phyloP scores from a whole-genome alignment of 768 basidiomycete species.

The Lyophyllum atratum region DNA sequence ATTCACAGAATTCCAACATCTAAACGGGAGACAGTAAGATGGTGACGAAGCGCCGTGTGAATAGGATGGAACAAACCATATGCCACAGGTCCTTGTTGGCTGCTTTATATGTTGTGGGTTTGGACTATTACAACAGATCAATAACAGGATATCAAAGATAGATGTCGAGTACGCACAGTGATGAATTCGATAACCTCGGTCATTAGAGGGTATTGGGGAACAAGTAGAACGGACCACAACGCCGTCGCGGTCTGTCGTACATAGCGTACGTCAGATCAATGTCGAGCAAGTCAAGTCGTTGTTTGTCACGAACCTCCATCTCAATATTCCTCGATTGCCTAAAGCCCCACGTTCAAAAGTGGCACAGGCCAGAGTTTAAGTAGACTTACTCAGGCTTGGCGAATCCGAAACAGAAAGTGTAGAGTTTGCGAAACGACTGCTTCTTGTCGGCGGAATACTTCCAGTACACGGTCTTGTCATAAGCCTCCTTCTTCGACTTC shows the following conservation, averaged over 20 bases:
- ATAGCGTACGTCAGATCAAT: background rate
- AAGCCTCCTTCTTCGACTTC: slow-evolving; percentile 48
- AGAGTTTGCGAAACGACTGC: slow-evolving; percentile 63
- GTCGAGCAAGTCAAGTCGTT: background rate
- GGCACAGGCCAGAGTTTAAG: background rate
- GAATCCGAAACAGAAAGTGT: slow-evolving; percentile 69
- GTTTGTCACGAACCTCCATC: slow-evolving; percentile 61
- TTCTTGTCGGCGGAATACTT: slow-evolving; percentile 49
- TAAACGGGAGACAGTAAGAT: slow-evolving; percentile 26
- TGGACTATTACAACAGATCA: slow-evolving; percentile 43
- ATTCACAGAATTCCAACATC: slow-evolving; percentile 78
- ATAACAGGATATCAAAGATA: background rate
- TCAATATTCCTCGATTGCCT: slow-evolving; percentile 79
- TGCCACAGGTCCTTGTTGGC: slow-evolving; percentile 86
- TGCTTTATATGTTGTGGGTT: slow-evolving; percentile 61
- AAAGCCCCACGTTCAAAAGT: background rate
- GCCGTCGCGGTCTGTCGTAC: slow-evolving; percentile 61
- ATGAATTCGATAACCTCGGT: slow-evolving; percentile 69
- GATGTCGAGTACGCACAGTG: slow-evolving; percentile 39
- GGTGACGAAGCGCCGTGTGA: background rate
- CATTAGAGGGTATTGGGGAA: slow-evolving; percentile 67
- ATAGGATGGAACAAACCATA: slow-evolving; percentile 54
- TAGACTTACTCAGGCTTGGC: slow-evolving; percentile 69
- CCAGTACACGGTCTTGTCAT: slow-evolving; percentile 55
- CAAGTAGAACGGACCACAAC: slow-evolving; percentile 75